A percentile compares a stretch with the other conserved stretches of the same genome.
Conservation (phyloP, 345 rosid species). For the Salix udensis region DNA sequence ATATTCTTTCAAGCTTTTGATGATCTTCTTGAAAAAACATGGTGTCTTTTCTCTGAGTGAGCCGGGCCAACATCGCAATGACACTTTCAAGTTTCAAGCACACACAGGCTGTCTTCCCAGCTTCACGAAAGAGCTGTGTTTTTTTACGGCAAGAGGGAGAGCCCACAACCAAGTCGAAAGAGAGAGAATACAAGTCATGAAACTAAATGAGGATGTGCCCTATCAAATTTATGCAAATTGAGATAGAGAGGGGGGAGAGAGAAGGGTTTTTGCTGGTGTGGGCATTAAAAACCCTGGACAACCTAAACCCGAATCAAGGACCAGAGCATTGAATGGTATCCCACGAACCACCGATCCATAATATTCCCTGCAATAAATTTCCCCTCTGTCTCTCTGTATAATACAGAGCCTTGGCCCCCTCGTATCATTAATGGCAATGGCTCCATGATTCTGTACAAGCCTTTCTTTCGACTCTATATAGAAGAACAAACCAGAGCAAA, state of each 20-base stretch:
- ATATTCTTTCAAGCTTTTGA: not conserved
- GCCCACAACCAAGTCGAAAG: not conserved
- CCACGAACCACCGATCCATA: conserved; percentile 20
- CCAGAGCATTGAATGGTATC: conserved; percentile 32
- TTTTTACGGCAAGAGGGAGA: not conserved
- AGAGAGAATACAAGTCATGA: not conserved
- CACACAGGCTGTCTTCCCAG: too few relatives aligned
- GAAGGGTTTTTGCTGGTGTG: conserved; percentile 8
- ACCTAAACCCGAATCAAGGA: conserved; percentile 27
- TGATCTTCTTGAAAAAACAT: too few relatives aligned
- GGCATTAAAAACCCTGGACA: conserved; percentile 33
- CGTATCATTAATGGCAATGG: conserved; percentile 5
- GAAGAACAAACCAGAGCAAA: conserved; percentile 15
- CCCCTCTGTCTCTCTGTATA: not conserved
- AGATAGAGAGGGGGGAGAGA: not conserved
- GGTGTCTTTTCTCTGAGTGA: conserved; percentile 16
- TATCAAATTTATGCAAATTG: not conserved
- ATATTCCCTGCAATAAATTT: conserved; percentile 10
- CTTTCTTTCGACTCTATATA: conserved; percentile 1
- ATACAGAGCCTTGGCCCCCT: not conserved
- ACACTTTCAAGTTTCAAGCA: conserved; percentile 21
- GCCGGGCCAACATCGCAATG: conserved; percentile 29
- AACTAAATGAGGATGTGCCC: not conserved
- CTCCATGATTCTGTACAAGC: conserved; percentile 1
- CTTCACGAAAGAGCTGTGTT: not conserved